Percentiles rank a stretch among this genome's conserved stretches.
Evolutionary conservation across 2,329 filamentous ascomycete species (phyloP).

Genomic region (Diaporthe helianthi): DNA sequence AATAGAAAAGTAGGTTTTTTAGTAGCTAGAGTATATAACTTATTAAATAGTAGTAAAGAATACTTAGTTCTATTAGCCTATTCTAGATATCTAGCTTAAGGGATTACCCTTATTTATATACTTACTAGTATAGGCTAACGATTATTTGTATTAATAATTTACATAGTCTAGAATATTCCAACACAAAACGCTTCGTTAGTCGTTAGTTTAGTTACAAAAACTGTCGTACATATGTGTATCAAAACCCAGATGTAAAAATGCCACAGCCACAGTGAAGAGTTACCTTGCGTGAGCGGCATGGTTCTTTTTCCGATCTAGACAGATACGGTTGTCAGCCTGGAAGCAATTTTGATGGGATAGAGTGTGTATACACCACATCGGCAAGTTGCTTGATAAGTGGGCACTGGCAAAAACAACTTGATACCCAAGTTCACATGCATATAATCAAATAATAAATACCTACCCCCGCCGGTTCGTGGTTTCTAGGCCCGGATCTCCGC

Average conservation of each 20-base stretch:
- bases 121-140: no score
- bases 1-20: no score
- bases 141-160: no score
- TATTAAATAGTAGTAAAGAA: no score
- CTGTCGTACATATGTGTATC: background rate
- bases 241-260: background rate
- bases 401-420: background rate
- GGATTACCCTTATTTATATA: no score
- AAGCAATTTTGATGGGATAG: background rate
- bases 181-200: background rate
- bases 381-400: background rate
- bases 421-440: background rate
- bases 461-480: conserved; percentile 1
- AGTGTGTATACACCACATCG: background rate
- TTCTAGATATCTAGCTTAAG: no score
- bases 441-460: background rate
- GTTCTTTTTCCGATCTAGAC: background rate
- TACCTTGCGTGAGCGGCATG: conserved; percentile 21
- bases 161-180: no score
- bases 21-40: no score
- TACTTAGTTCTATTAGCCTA: no score
- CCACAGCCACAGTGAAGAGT: background rate
- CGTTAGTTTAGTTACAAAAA: background rate
- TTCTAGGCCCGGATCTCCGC: conserved; percentile 1
- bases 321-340: background rate